These are phyloP conservation scores for Dactylellina drechsleri DNA, from an alignment of 2,329 filamentous ascomycete species.

Conservation along the genomic window DNA sequence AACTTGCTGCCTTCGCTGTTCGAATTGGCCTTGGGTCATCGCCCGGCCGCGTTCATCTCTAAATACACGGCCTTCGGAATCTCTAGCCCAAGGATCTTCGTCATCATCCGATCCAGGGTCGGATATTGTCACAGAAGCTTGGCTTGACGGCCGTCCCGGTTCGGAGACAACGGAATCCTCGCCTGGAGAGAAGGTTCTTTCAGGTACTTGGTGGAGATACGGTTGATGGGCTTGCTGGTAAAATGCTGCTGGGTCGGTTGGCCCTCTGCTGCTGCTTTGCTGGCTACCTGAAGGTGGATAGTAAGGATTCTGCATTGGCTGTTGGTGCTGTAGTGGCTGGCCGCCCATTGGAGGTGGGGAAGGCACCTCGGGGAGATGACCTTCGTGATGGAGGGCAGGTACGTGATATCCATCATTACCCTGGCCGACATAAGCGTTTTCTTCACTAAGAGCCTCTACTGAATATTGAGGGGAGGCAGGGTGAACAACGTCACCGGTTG, in stretches of 20 bases:
- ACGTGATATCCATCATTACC: constrained; percentile 55
- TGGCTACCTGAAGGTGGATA: constrained; percentile 28
- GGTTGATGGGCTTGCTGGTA: constrained; percentile 59
- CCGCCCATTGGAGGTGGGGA: constrained; percentile 55
- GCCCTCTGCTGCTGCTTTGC: constrained; percentile 57
- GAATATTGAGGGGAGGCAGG: constrained; percentile 49
- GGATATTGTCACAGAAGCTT: constrained; percentile 55
- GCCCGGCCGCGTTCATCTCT: constrained; percentile 59
- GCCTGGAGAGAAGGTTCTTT: constrained; percentile 60
- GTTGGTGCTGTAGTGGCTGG: constrained; percentile 27
- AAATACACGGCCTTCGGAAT: constrained; percentile 61
- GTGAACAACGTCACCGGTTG: constrained; percentile 51
- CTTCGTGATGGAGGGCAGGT: constrained; percentile 56
- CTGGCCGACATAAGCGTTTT: constrained; percentile 55
- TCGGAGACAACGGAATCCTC: constrained; percentile 60
- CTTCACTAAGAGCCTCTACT: constrained; percentile 42
- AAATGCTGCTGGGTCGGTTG: constrained; percentile 58
- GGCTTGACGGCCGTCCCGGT: constrained; percentile 55
- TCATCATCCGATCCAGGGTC: constrained; percentile 56
- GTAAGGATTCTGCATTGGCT: constrained; percentile 35
- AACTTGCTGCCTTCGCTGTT: constrained; percentile 61
- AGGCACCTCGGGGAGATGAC: constrained; percentile 54
- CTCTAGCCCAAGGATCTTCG: constrained; percentile 59
- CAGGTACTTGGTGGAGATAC: constrained; percentile 61
- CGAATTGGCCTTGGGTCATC: constrained; percentile 56